A percentile compares a stretch with the other conserved stretches of the same genome.
Evolutionary conservation across 2,329 filamentous ascomycete species (phyloP).

Genomic region (Geosmithia flava): DNA sequence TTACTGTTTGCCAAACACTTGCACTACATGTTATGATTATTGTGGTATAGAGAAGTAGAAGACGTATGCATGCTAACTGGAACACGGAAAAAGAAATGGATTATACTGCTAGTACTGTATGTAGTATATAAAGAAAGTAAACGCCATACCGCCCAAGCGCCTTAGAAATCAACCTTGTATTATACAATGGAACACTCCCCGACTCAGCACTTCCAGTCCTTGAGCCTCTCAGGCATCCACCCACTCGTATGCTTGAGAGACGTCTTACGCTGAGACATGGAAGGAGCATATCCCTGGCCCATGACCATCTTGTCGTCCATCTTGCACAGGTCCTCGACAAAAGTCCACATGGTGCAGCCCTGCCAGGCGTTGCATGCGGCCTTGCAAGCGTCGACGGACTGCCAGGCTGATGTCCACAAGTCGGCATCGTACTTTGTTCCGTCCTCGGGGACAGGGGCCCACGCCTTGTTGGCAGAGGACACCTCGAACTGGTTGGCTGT

Average conservation of each 20-base stretch:
- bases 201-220: conserved; percentile 6
- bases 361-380: conserved; percentile 9
- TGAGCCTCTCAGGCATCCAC: conserved; percentile 9
- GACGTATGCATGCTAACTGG: no score
- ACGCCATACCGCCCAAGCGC: no score
- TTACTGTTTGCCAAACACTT: no score
- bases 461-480: conserved; percentile 8
- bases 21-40: no score
- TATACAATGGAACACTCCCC: no score
- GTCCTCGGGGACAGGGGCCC: conserved; percentile 5
- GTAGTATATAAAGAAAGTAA: no score
- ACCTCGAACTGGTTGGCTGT: conserved; percentile 8
- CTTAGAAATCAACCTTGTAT: no score
- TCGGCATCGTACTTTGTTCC: conserved; percentile 4
- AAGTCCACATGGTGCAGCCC: conserved; percentile 9
- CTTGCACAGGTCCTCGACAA: conserved; percentile 11
- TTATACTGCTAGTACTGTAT: no score
- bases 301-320: conserved; percentile 11
- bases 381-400: conserved; percentile 9
- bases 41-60: no score
- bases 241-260: conserved; percentile 11
- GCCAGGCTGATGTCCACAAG: conserved; percentile 9
- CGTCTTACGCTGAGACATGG: conserved; percentile 11
- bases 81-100: no score
- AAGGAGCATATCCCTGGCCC: conserved; percentile 10